A percentile compares a stretch with the other conserved stretches of the same genome.
Evolutionary conservation across 257 asterid species (phyloP).

Genomic region (Fraxinus excelsior): DNA sequence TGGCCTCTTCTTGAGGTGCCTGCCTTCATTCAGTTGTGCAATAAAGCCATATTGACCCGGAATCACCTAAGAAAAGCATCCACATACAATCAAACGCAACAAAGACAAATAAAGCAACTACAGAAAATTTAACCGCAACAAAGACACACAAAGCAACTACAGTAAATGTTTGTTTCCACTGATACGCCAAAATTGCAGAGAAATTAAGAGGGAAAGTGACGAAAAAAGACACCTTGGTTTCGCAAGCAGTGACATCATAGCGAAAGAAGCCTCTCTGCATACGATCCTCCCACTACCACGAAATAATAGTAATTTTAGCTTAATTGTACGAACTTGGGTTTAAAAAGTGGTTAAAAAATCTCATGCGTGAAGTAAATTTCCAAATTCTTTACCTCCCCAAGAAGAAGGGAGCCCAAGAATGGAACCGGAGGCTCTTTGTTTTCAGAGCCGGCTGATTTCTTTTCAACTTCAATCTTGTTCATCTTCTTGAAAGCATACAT

Average conservation of each 20-base stretch:
- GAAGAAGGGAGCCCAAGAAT: slow-evolving; percentile 67
- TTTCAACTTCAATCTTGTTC: slow-evolving; percentile 32
- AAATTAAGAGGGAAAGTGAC: neutral
- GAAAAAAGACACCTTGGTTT: slow-evolving; percentile 66
- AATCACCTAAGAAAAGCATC: slow-evolving; percentile 55
- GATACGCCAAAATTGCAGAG: too few species aligned
- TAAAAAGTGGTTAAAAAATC: neutral
- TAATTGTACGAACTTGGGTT: neutral
- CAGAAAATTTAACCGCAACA: neutral
- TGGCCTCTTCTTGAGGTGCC: slow-evolving; percentile 98
- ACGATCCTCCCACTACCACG: slow-evolving; percentile 90
- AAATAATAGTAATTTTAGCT: slow-evolving; percentile 26
- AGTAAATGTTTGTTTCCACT: too few species aligned
- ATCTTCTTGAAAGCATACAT: slow-evolving; percentile 62
- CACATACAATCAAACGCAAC: neutral
- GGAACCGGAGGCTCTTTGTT: slow-evolving; percentile 50
- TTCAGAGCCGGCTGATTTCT: slow-evolving; percentile 32
- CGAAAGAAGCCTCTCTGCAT: slow-evolving; percentile 91
- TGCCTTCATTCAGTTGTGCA: slow-evolving; percentile 94
- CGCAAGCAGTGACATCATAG: slow-evolving; percentile 96
- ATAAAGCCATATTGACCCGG: slow-evolving; percentile 86
- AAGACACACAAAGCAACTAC: too few species aligned
- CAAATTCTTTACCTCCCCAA: slow-evolving; percentile 58
- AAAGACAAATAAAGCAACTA: too few species aligned
- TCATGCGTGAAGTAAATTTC: neutral